Evolutionary conservation across 106 monocot genomes (phyloP).

Genomic region (Dioscorea alata): DNA sequence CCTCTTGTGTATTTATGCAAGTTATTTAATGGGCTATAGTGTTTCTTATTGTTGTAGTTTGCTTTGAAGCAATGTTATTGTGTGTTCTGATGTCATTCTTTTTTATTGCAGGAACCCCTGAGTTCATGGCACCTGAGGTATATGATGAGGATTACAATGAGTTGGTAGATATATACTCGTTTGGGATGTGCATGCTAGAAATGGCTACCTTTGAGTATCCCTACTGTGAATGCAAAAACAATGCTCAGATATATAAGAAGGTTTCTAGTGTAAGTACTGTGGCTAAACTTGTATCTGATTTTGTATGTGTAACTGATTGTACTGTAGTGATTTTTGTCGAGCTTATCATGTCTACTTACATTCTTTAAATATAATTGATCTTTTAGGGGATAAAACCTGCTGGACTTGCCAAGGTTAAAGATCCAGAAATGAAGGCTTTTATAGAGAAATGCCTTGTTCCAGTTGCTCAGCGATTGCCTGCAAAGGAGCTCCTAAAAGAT

Average conservation of each 20-base stretch:
- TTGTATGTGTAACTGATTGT: too few relatives aligned
- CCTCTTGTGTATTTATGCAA: too few relatives aligned
- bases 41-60: too few relatives aligned
- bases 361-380: not conserved
- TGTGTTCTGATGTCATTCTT: not conserved
- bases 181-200: constrained; percentile 83
- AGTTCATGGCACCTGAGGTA: constrained; percentile 84
- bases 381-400: constrained; percentile 65
- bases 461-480: constrained; percentile 35
- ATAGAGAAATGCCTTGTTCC: constrained; percentile 67
- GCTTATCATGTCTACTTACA: not conserved
- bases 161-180: constrained; percentile 71
- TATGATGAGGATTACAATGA: constrained; percentile 74
- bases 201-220: constrained; percentile 75
- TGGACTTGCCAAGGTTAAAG: constrained; percentile 49
- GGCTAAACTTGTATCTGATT: too few relatives aligned
- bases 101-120: constrained; percentile 43
- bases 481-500: constrained; percentile 45
- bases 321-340: not conserved
- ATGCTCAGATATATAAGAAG: constrained; percentile 60
- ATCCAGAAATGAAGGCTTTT: constrained; percentile 47
- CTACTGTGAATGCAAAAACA: constrained; percentile 58
- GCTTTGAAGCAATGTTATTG: not conserved
- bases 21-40: too few relatives aligned
- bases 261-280: constrained; percentile 43